These are phyloP conservation scores for Rostrohypoxylon terebratum DNA, from an alignment of 495 filamentous ascomycete species.

Conservation along the genomic window DNA sequence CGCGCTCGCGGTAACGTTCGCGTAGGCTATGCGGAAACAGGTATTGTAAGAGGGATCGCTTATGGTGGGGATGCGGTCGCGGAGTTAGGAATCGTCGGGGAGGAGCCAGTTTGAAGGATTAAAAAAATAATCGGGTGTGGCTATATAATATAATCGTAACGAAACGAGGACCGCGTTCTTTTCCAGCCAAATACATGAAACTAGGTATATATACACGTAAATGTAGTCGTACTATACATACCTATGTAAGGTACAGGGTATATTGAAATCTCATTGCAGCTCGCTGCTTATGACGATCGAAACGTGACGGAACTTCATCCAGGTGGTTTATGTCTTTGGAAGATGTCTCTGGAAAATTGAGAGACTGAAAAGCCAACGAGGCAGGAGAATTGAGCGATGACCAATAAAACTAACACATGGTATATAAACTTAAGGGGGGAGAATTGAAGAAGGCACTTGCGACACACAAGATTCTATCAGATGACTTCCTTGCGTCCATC, in stretches of 20 bases:
- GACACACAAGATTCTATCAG: constrained; percentile 22
- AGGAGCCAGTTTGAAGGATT: constrained; percentile 45
- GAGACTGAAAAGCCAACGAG: background rate
- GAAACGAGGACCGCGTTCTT: constrained; percentile 2
- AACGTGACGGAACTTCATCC: constrained; percentile 20
- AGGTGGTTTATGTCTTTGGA: constrained; percentile 22
- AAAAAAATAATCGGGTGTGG: background rate
- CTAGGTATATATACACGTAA: background rate
- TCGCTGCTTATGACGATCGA: constrained; percentile 18
- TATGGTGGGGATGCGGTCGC: constrained; percentile 45
- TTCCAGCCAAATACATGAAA: constrained; percentile 8
- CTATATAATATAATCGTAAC: background rate
- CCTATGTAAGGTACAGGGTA: background rate
- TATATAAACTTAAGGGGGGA: background rate
- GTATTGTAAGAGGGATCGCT: constrained; percentile 64
- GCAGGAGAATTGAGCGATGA: constrained; percentile 2
- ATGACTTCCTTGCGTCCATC: constrained; percentile 22
- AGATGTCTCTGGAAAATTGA: background rate
- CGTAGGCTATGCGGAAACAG: constrained; percentile 67
- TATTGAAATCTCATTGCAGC: constrained; percentile 9
- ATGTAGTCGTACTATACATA: constrained; percentile 1
- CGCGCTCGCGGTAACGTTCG: constrained; percentile 69
- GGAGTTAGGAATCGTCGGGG: constrained; percentile 39
- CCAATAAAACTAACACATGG: constrained; percentile 41
- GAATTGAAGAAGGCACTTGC: background rate